Evolutionary conservation across 1,284 basidiomycete species (phyloP).

Genomic region (Cryptococcus sp.): DNA sequence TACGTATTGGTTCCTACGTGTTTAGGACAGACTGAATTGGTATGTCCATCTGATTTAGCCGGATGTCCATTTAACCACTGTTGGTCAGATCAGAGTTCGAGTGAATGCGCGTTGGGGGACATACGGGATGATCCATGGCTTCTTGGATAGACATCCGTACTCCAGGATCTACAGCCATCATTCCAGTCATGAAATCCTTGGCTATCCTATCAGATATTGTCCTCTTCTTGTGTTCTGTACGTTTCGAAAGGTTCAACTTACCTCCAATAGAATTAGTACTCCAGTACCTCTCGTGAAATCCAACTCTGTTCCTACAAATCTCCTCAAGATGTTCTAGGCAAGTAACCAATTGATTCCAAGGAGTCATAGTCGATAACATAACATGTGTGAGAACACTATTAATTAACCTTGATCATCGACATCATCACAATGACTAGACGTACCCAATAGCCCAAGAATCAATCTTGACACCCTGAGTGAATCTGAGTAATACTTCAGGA

Average conservation of each 20-base stretch:
- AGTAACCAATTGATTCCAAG: constrained; percentile 78
- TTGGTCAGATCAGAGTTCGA: too few species aligned
- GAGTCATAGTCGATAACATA: constrained; percentile 85
- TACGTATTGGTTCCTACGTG: too few species aligned
- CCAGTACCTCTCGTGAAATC: constrained; percentile 94
- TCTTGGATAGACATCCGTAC: constrained; percentile 69
- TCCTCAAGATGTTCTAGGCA: constrained; percentile 73
- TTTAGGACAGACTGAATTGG: too few species aligned
- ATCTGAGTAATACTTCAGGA: constrained; percentile 78
- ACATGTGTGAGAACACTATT: constrained; percentile 89
- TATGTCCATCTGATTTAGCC: too few species aligned
- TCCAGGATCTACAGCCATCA: constrained; percentile 70
- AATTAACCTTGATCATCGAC: too few species aligned
- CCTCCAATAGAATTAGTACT: constrained; percentile 74
- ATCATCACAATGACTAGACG: constrained; percentile 32
- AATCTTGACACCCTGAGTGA: constrained; percentile 84
- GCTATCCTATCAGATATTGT: constrained; percentile 54
- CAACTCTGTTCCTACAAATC: constrained; percentile 74
- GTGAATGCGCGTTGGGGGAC: too few species aligned
- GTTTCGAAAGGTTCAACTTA: constrained; percentile 38
- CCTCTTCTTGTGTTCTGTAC: not conserved
- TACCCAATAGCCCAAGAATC: constrained; percentile 92
- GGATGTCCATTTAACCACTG: too few species aligned
- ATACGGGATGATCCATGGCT: constrained; percentile 61
- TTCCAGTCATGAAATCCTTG: constrained; percentile 72